A percentile compares a stretch with the other conserved stretches of the same genome.
Conservation (phyloP, 1,284 basidiomycete species). For the Singerocomus inundabilis region DNA sequence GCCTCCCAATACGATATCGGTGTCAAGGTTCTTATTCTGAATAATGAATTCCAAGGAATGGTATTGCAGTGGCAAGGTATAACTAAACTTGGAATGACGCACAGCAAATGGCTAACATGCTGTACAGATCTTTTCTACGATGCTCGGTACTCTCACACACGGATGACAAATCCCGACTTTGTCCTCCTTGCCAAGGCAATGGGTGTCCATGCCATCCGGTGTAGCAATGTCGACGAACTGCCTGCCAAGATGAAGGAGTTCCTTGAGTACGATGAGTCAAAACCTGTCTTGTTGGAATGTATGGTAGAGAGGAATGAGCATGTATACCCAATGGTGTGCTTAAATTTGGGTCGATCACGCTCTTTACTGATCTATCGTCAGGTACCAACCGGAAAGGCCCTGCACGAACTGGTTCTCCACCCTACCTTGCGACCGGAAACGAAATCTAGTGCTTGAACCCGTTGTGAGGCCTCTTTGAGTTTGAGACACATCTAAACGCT, state of each 20-base stretch:
- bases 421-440: conserved; percentile 40
- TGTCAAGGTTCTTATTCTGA: conserved; percentile 88
- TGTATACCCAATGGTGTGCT: conserved; percentile 89
- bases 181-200: conserved; percentile 85
- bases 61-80: conserved; percentile 96
- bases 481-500: neutral
- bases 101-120: conserved; percentile 2
- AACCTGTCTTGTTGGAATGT: conserved; percentile 91
- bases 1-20: conserved; percentile 91
- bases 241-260: conserved; percentile 98
- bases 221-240: conserved; percentile 70
- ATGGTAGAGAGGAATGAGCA: conserved; percentile 86
- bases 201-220: conserved; percentile 89
- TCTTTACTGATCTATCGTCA: conserved; percentile 20
- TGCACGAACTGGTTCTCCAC: conserved; percentile 84
- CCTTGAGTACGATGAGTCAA: conserved; percentile 86
- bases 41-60: conserved; percentile 99
- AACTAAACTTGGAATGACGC: conserved; percentile 13
- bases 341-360: neutral
- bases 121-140: conserved; percentile 90
- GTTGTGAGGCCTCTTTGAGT: neutral
- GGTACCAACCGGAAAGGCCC: conserved; percentile 87
- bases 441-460: conserved; percentile 24
- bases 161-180: conserved; percentile 95
- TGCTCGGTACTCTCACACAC: conserved; percentile 89